Conservation (phyloP, 2,329 filamentous ascomycete species). For the Xylaria sp. region DNA sequence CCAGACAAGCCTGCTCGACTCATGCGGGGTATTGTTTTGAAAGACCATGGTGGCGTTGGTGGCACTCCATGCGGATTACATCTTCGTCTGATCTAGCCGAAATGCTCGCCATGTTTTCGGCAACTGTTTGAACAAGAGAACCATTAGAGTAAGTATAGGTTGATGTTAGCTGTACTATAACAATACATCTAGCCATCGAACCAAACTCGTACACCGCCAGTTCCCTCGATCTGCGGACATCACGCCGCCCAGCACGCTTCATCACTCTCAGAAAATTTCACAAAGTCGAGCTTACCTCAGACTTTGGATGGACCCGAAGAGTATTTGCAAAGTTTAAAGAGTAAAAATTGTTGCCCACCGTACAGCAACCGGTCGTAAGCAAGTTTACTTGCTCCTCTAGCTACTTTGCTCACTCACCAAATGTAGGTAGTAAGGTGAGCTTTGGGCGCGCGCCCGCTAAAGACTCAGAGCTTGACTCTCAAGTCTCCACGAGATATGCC, state of each 20-base stretch:
- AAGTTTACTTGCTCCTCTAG: too few species aligned
- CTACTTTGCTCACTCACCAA: too few species aligned
- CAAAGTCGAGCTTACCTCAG: not conserved
- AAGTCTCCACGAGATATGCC: too few species aligned
- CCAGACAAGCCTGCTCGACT: not conserved
- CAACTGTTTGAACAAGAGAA: not conserved
- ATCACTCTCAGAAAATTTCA: not conserved
- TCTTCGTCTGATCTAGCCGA: not conserved
- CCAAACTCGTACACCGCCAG: not conserved
- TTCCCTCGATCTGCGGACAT: not conserved
- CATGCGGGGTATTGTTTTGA: not conserved
- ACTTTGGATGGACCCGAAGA: not conserved
- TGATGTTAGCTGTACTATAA: not conserved
- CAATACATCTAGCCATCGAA: slow-evolving; percentile 5
- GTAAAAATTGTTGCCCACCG: not conserved
- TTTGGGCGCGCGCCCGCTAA: too few species aligned
- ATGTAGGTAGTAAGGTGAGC: too few species aligned
- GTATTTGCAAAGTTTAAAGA: too few species aligned
- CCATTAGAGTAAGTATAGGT: too few species aligned
- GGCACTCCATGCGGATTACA: not conserved
- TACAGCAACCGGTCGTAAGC: too few species aligned
- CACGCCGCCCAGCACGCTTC: not conserved
- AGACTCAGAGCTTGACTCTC: too few species aligned
- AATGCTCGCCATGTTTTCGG: not conserved
- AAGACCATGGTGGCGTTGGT: not conserved